Evolutionary conservation across 148 eudicot genomes (phyloP).

Genomic region (Mesembryanthemum crystallinum): DNA sequence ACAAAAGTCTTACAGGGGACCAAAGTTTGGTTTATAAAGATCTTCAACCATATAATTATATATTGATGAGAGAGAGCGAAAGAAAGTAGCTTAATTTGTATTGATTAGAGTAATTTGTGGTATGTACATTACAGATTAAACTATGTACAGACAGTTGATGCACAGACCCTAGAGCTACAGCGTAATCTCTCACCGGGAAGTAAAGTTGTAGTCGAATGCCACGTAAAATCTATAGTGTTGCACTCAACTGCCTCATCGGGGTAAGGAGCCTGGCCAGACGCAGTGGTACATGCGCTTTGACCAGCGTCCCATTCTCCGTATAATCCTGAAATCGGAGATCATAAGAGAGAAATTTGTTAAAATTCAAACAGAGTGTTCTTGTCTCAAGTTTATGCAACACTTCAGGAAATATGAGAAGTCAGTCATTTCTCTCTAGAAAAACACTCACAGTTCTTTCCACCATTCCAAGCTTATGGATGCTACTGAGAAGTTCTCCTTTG

Average conservation of each 20-base stretch:
- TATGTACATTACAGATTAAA: slow-evolving; percentile 20
- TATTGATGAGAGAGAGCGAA: neutral
- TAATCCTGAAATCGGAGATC: slow-evolving; percentile 51
- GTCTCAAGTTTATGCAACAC: neutral
- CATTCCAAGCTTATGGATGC: slow-evolving; percentile 81
- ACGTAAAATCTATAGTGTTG: slow-evolving; percentile 16
- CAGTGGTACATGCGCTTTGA: slow-evolving; percentile 82
- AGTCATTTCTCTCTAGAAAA: neutral
- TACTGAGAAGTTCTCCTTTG: slow-evolving; percentile 88
- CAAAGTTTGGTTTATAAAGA: slow-evolving; percentile 7
- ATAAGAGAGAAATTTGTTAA: neutral
- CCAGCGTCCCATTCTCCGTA: slow-evolving; percentile 73
- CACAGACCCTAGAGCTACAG: neutral
- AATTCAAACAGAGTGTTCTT: neutral
- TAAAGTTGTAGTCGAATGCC: neutral
- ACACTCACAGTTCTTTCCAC: slow-evolving; percentile 79
- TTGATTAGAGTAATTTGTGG: slow-evolving; percentile 7
- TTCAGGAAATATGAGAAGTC: too few relatives aligned
- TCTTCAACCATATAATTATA: too few relatives aligned
- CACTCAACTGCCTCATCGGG: slow-evolving; percentile 77
- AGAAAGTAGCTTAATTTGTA: neutral
- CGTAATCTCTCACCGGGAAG: neutral
- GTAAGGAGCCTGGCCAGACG: slow-evolving; percentile 90
- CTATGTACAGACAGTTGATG: slow-evolving; percentile 20
- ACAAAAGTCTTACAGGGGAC: slow-evolving; percentile 14